These are phyloP conservation scores for Astraeus odoratus DNA, from an alignment of 768 basidiomycete genomes.

Conservation along the genomic window DNA sequence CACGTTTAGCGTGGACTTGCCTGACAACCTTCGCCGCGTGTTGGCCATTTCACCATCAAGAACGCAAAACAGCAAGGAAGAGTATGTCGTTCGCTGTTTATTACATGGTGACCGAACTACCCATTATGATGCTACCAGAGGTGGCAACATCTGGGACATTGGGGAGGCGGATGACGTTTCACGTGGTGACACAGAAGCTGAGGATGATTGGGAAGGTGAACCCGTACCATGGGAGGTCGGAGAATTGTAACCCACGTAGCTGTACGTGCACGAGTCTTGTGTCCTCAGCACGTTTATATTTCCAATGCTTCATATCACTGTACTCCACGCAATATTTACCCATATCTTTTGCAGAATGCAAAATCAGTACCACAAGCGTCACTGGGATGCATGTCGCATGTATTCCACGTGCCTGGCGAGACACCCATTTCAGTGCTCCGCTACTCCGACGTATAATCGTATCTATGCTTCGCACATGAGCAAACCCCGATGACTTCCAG, in stretches of 20 bases:
- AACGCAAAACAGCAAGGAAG: conserved; percentile 36
- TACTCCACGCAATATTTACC: conserved; percentile 18
- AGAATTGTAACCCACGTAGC: conserved; percentile 45
- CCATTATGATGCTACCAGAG: conserved; percentile 56
- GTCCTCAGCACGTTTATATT: conserved; percentile 17
- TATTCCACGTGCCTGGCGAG: conserved; percentile 18
- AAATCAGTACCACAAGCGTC: conserved; percentile 4
- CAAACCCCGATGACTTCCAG: conserved; percentile 10
- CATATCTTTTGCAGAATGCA: conserved; percentile 19
- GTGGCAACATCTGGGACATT: conserved; percentile 71
- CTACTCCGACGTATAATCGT: conserved; percentile 1
- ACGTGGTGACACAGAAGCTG: conserved; percentile 42
- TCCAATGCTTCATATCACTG: conserved; percentile 29
- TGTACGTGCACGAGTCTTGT: conserved; percentile 26
- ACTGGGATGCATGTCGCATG: conserved; percentile 13
- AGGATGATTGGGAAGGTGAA: conserved; percentile 71
- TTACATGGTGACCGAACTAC: conserved; percentile 49
- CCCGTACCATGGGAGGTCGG: conserved; percentile 78
- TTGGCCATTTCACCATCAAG: conserved; percentile 51
- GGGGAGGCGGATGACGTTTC: conserved; percentile 50
- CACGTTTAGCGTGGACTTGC: conserved; percentile 50
- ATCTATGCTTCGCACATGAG: conserved; percentile 9
- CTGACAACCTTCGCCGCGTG: conserved; percentile 58
- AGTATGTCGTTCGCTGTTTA: conserved; percentile 51
- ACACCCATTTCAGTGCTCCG: background rate